Percentiles rank a stretch among this genome's conserved stretches.
These are phyloP conservation scores for Saccharomyces hybrid DNA, from an alignment of 1,139 yeast species.

Conservation along the genomic window DNA sequence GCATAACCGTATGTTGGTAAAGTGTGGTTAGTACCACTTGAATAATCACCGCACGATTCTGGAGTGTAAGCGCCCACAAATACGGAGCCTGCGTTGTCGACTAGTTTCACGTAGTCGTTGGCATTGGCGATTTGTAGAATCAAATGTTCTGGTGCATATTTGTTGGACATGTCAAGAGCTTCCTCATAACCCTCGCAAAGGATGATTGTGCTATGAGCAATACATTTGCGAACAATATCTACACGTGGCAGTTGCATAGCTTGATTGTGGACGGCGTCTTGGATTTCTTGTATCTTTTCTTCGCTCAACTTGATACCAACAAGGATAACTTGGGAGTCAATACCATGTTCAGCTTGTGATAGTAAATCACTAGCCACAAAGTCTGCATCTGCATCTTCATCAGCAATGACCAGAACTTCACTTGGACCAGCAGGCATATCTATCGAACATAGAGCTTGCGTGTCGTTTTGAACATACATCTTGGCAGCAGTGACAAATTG, in stretches of 20 bases:
- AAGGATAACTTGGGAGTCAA: constrained; percentile 92
- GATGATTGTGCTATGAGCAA: constrained; percentile 82
- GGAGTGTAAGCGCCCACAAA: constrained; percentile 96
- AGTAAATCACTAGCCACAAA: constrained; percentile 92
- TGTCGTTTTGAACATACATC: constrained; percentile 94
- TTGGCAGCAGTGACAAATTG: constrained; percentile 99
- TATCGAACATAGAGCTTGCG: constrained; percentile 88
- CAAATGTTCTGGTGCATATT: constrained; percentile 95
- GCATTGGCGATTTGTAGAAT: constrained; percentile 85
- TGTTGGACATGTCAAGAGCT: constrained; percentile 78
- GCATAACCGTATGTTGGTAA: constrained; percentile 98
- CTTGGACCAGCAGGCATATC: constrained; percentile 99
- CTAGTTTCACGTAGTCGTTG: constrained; percentile 55
- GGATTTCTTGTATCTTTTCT: constrained; percentile 57
- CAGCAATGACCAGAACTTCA: constrained; percentile 92
- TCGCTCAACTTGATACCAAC: constrained; percentile 69
- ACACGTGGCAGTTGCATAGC: constrained; percentile 86
- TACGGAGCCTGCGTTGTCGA: constrained; percentile 91
- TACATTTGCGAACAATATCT: constrained; percentile 85
- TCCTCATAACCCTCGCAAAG: constrained; percentile 59
- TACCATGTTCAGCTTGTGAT: constrained; percentile 98
- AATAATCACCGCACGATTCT: constrained; percentile 97
- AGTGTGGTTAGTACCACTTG: constrained; percentile 96
- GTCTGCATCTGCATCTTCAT: constrained; percentile 78
- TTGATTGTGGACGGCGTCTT: constrained; percentile 74